Evolutionary conservation across 345 rosid genomes (phyloP).

Genomic region (Clausena lansium): DNA sequence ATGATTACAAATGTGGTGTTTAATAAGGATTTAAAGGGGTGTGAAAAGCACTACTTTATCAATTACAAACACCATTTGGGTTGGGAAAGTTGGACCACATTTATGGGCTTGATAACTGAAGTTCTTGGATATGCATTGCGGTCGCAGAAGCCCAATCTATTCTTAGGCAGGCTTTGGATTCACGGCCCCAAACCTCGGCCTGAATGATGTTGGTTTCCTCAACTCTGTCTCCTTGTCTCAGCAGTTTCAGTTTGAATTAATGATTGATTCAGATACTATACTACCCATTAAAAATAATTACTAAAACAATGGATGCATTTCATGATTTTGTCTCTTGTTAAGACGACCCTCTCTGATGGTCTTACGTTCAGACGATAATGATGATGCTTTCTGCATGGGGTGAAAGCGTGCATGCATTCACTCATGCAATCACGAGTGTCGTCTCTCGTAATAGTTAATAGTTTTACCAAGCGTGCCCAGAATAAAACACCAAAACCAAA

Average conservation of each 20-base stretch:
- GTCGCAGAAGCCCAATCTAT: too few species aligned
- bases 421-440: conserved; percentile 1
- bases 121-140: too few species aligned
- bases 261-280: neutral
- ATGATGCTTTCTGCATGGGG: conserved; percentile 45
- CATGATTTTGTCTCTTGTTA: conserved; percentile 13
- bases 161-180: neutral
- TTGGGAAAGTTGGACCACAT: too few species aligned
- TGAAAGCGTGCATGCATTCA: conserved; percentile 36
- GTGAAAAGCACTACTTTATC: too few species aligned
- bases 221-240: neutral
- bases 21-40: too few species aligned
- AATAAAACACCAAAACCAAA: neutral
- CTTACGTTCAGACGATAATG: conserved; percentile 14
- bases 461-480: neutral
- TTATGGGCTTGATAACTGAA: too few species aligned
- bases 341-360: neutral
- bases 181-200: neutral
- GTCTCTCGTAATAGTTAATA: neutral
- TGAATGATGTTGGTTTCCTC: neutral
- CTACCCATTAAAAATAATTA: neutral
- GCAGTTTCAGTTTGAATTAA: too few species aligned
- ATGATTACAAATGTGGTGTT: too few species aligned
- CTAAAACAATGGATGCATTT: neutral
- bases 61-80: too few species aligned